phyloP scores from a whole-genome alignment of 345 rosid species.

The Erodium maritimum region DNA sequence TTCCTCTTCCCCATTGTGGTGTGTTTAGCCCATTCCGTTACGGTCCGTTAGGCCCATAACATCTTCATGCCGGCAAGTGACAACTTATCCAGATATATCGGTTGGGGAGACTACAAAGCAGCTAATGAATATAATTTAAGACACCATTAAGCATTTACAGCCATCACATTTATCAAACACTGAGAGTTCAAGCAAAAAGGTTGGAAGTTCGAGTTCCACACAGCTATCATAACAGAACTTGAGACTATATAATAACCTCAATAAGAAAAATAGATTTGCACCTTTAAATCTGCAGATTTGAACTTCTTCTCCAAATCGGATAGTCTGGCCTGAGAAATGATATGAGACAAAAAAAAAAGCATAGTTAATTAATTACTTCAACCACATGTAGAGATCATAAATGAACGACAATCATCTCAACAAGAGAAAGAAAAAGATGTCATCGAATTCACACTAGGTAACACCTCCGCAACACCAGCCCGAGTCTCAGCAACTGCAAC shows the following conservation, averaged over 20 bases:
- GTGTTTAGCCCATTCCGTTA: too few relatives aligned
- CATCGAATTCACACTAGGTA: neutral
- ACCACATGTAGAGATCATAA: conserved; percentile 4
- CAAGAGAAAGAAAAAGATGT: neutral
- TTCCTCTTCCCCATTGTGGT: too few relatives aligned
- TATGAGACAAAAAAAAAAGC: neutral
- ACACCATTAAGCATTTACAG: too few relatives aligned
- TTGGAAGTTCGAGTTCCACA: neutral
- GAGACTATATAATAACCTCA: neutral
- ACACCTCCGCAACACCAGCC: conserved; percentile 87
- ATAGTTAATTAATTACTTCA: neutral
- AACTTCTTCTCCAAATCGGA: conserved; percentile 63
- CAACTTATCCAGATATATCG: too few relatives aligned
- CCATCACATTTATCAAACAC: too few relatives aligned
- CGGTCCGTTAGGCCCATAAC: too few relatives aligned
- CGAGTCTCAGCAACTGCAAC: conserved; percentile 72
- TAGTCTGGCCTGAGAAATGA: conserved; percentile 44
- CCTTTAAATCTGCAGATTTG: conserved; percentile 53
- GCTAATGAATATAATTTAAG: too few relatives aligned
- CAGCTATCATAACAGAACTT: too few relatives aligned
- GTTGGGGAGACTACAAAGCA: too few relatives aligned
- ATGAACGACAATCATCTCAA: neutral
- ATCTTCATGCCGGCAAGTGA: too few relatives aligned
- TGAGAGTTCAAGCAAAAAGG: too few relatives aligned
- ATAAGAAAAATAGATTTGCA: conserved; percentile 10